A percentile compares a stretch with the other conserved stretches of the same genome.
These are phyloP conservation scores for Crucihimalaya himalaica DNA, from an alignment of 345 rosid genomes.

Conservation along the genomic window DNA sequence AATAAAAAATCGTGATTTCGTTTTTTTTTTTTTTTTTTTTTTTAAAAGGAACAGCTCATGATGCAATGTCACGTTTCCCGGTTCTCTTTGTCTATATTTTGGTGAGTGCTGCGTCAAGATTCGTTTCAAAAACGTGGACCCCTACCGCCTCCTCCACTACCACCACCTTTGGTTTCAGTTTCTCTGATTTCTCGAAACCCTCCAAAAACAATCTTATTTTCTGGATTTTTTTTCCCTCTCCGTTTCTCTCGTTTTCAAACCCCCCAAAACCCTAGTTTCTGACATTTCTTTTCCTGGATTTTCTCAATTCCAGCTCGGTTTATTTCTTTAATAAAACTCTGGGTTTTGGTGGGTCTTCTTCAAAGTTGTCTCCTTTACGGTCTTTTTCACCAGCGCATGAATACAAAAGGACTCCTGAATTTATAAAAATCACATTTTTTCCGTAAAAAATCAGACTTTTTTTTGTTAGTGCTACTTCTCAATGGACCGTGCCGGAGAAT, in stretches of 20 bases:
- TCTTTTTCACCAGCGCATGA: constrained; percentile 16
- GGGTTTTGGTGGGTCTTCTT: constrained; percentile 34
- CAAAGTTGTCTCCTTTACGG: constrained; percentile 35
- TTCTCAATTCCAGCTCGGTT: constrained; percentile 1
- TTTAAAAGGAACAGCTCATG: constrained; percentile 9
- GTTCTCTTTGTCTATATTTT: neutral
- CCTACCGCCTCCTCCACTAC: constrained; percentile 13
- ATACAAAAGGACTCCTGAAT: neutral
- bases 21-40: too few species aligned
- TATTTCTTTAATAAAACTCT: neutral
- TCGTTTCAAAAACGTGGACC: constrained; percentile 34
- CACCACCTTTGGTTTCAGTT: constrained; percentile 29
- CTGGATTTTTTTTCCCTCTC: constrained; percentile 1
- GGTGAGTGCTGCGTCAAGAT: constrained; percentile 22
- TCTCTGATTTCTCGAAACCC: constrained; percentile 13
- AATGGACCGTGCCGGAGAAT: constrained; percentile 37
- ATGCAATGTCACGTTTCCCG: constrained; percentile 15
- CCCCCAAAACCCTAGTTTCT: neutral
- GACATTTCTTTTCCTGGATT: constrained; percentile 10
- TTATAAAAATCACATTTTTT: constrained; percentile 12
- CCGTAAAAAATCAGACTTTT: neutral
- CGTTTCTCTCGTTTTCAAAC: neutral
- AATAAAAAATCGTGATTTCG: neutral
- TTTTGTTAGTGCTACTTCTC: neutral
- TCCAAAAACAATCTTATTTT: neutral